phyloP scores from a whole-genome alignment of 225 moss, liverwort and hornwort species.

The Anthoceros angustus region DNA sequence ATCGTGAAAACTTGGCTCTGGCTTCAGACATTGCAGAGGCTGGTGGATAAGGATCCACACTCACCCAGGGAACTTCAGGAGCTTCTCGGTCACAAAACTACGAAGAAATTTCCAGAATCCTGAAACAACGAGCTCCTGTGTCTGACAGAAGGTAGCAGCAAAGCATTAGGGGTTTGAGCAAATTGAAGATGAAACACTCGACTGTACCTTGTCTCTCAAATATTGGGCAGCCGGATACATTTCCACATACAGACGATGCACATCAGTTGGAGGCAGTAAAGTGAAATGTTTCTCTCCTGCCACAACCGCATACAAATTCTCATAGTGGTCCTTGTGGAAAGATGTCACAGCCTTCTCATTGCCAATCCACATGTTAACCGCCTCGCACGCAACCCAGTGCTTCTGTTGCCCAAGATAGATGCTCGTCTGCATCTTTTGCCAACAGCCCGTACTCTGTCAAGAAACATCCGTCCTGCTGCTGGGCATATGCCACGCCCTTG shows the following conservation, averaged over 20 bases:
- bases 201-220: conserved; percentile 38
- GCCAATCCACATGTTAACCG: conserved; percentile 92
- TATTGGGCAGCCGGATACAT: conserved; percentile 47
- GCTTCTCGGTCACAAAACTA: conserved; percentile 32
- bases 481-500: conserved; percentile 52
- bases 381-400: conserved; percentile 73
- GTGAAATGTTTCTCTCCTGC: conserved; percentile 78
- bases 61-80: conserved; percentile 69
- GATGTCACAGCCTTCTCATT: conserved; percentile 54
- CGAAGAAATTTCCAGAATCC: conserved; percentile 34
- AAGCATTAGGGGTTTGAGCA: not conserved
- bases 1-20: conserved; percentile 31
- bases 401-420: conserved; percentile 74
- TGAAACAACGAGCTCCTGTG: conserved; percentile 13
- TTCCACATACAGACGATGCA: conserved; percentile 66
- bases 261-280: conserved; percentile 72
- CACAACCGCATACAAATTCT: conserved; percentile 83
- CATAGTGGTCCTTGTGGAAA: conserved; percentile 95
- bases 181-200: not conserved
- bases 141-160: not conserved
- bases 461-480: conserved; percentile 90
- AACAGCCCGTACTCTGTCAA: conserved; percentile 49
- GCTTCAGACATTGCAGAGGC: conserved; percentile 15
- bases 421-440: conserved; percentile 47
- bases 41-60: conserved; percentile 51